Conservation (phyloP, 106 monocot species). For the Allium fistulosum region DNA sequence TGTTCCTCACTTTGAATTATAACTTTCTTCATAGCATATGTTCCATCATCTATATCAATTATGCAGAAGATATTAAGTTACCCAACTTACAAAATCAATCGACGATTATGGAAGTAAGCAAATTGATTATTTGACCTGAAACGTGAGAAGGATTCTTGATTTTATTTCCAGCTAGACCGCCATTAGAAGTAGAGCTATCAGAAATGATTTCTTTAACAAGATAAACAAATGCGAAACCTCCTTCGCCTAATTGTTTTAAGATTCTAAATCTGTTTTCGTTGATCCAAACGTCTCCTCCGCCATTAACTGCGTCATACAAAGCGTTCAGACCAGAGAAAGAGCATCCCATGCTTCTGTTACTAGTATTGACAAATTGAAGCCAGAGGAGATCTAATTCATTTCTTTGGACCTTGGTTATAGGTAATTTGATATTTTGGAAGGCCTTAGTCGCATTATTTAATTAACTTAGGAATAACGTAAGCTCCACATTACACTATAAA, state of each 20-base stretch:
- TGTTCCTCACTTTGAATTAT: too few relatives aligned
- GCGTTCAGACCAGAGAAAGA: slow-evolving; percentile 93
- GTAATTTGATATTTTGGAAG: too few relatives aligned
- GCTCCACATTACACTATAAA: too few relatives aligned
- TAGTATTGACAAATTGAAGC: too few relatives aligned
- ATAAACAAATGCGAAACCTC: slow-evolving; percentile 81
- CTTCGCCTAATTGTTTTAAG: slow-evolving; percentile 86
- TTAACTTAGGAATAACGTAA: too few relatives aligned
- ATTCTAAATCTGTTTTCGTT: slow-evolving; percentile 91
- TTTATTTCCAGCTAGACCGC: slow-evolving; percentile 31
- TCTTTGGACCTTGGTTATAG: too few relatives aligned
- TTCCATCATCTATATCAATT: too few relatives aligned
- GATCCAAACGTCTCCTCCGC: slow-evolving; percentile 91
- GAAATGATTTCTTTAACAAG: slow-evolving; percentile 79
- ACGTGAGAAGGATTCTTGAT: slow-evolving; percentile 52
- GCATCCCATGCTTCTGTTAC: slow-evolving; percentile 56
- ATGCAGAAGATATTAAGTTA: too few relatives aligned
- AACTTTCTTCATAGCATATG: too few relatives aligned
- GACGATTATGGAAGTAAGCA: background rate
- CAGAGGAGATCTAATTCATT: too few relatives aligned
- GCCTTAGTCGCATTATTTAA: too few relatives aligned
- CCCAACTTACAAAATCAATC: too few relatives aligned
- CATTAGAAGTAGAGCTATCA: slow-evolving; percentile 7
- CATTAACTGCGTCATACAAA: slow-evolving; percentile 80
- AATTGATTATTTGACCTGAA: slow-evolving; percentile 37